Evolutionary conservation across 352 stramenopile genomes (phyloP), one percentile per base, ranked within the genome.

Genomic region (Phytopythium sindhum): DNA sequence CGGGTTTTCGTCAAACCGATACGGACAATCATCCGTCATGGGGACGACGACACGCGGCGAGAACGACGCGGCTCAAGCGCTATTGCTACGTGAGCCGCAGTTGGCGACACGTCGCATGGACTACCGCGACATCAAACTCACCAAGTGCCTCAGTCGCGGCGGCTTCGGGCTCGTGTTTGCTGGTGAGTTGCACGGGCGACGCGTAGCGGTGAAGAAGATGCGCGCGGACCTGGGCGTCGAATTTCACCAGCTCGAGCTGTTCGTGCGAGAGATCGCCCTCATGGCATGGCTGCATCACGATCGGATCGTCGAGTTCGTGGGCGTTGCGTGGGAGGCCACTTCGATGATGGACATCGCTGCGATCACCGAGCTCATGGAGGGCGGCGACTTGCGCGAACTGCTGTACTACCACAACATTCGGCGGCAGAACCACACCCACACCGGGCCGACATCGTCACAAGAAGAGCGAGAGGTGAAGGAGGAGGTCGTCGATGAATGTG

Each of bases 301-400:
- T 15, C 73, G 72, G 1, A 76, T 85, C 31, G 74, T 85, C 17
- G 31, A 72, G 58, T 84, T 81, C 47, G 69, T 87, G 47, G 78
- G 78, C 37, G 62, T 81, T 21, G 65, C 74, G n/a, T 85, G 75
- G 78, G 68, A 78, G 3, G 23, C 50, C 7, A 15, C 50, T 21
- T 62, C 68, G 23, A 39, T 80, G 9, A 57, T 69, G 11, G 67
- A 87, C 54, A 47, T 88, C 4, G 77, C 74, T 1, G 69, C 63
- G 4, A 52, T 88, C 21, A 82, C 69, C 12, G 79, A 88, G 52
- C 66, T 81, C n/a, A 86, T 88, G 79, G 66, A 77, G n/a, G 64
- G 73, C 15, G 77, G 79, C 3, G 75, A 88, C 52, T 57, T 88
- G 21, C 78, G 68, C 53, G 64, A 75, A 0, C 69, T 88, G n/a